These are phyloP conservation scores for Penicilliopsis zonata DNA, from an alignment of 495 filamentous ascomycete species.

Conservation along the genomic window DNA sequence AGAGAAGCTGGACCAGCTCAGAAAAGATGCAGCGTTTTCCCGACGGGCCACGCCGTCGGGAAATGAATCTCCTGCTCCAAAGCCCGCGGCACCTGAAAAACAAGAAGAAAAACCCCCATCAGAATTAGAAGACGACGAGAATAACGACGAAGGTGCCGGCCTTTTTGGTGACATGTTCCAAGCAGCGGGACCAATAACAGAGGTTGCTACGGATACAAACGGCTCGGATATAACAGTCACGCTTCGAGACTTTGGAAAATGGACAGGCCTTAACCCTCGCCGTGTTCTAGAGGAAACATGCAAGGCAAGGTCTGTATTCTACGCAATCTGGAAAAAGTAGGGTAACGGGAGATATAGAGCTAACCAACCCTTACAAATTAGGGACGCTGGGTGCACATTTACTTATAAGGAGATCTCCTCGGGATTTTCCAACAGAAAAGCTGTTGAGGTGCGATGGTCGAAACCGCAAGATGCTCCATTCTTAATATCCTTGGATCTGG, in stretches of 20 bases:
- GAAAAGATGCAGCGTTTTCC: conserved; percentile 38
- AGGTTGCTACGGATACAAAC: conserved; percentile 9
- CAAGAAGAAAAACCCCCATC: conserved; percentile 7
- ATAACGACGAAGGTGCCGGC: conserved; percentile 40
- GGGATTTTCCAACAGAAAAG: conserved; percentile 61
- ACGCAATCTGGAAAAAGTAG: too few species aligned
- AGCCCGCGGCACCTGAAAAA: conserved; percentile 5
- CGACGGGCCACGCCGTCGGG: conserved; percentile 23
- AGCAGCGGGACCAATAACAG: conserved; percentile 31
- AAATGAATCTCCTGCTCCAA: conserved; percentile 4
- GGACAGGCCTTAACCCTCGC: conserved; percentile 55
- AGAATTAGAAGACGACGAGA: conserved; percentile 31
- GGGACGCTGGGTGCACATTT: conserved; percentile 55
- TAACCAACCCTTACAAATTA: too few species aligned
- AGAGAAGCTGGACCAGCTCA: conserved; percentile 50
- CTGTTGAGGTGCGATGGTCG: conserved; percentile 68
- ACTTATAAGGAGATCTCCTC: conserved; percentile 55
- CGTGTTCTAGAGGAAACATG: conserved; percentile 77
- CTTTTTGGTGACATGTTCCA: conserved; percentile 61
- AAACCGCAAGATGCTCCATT: conserved; percentile 53
- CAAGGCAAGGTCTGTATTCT: conserved; percentile 52
- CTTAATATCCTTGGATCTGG: conserved; percentile 19
- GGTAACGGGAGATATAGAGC: too few species aligned
- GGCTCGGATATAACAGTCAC: conserved; percentile 26
- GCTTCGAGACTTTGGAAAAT: conserved; percentile 76